Evolutionary conservation across 2,329 filamentous ascomycete genomes (phyloP), one percentile per base, ranked within the genome.

Genomic region (Aspergillus piperis): DNA sequence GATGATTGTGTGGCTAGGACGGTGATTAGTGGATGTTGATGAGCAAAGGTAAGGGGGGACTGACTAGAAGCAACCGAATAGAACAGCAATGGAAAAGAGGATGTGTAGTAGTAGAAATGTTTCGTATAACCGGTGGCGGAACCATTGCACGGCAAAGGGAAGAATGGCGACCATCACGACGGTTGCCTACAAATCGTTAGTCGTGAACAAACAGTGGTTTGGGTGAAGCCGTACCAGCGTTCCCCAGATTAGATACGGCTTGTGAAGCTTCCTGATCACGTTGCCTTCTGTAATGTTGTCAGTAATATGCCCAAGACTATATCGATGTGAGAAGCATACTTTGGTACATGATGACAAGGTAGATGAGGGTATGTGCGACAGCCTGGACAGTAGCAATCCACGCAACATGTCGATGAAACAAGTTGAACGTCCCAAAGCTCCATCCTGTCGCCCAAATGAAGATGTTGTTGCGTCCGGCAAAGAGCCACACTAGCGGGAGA

Each of bases 401-500:
- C 0, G 88, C 88, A 3, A 88, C 79, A 80, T 86, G 87, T 0
- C 88, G 84, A 71, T 90, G 88, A 55, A 90, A 89, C 42, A 85
- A 81, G 64, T 86, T 90, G 67, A 86, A 90, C 0, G 85, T 86
- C 1, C 82, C 81, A 70, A 88, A 90, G 10, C 84, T 86, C 87
- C 88, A 90, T 0, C 88, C 88, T 0, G 88, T 90, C 0, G 86
- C 70, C 85, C 85, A 88, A 57, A 89, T 77, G 15, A 90, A 79
- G 0, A 87, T 68, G 54, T 90, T 89, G 62, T 90, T 91, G 8
- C 88, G 80, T 69, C 85, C 84, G 0, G 84, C 85, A 64, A 90
- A 90, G 0, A 90, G 72, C 86, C 87, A 90, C 0, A 90, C 75
- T 2, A 88, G 67, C 0, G 86, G 85, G 6, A 90, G 80, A 63